Evolutionary conservation across 495 filamentous ascomycete species (phyloP).

Genomic region (Lentithecium fluviatile): DNA sequence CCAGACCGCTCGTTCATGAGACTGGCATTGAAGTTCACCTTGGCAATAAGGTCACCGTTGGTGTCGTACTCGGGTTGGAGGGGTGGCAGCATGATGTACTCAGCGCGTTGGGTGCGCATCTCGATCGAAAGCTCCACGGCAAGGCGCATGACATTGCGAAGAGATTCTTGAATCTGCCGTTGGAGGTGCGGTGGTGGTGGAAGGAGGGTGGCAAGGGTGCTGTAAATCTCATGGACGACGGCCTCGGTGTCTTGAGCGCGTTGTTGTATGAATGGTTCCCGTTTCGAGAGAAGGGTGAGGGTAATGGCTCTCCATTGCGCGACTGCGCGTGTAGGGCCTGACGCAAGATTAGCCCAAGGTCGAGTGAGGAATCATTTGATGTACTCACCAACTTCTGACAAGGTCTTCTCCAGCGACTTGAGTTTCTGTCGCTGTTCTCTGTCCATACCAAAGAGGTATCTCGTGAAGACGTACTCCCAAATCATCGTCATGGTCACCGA

Average conservation of each 20-base stretch:
- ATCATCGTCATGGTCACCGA: constrained; percentile 96
- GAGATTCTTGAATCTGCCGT: constrained; percentile 69
- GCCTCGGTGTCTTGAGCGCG: constrained; percentile 83
- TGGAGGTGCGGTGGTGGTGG: constrained; percentile 77
- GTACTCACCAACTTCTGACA: constrained; percentile 72
- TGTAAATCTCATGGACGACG: constrained; percentile 80
- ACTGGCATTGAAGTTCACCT: constrained; percentile 80
- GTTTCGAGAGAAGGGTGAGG: constrained; percentile 77
- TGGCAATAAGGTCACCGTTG: constrained; percentile 79
- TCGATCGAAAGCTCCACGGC: constrained; percentile 87
- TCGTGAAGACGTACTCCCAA: constrained; percentile 95
- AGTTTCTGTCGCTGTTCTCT: constrained; percentile 95
- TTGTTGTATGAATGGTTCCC: constrained; percentile 70
- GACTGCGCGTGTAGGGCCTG: constrained; percentile 67
- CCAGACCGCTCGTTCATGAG: constrained; percentile 91
- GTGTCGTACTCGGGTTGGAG: constrained; percentile 93
- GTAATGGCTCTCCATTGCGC: constrained; percentile 96
- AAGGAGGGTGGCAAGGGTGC: constrained; percentile 72
- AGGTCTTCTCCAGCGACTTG: constrained; percentile 84
- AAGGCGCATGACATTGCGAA: constrained; percentile 76
- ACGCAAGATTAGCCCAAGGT: constrained; percentile 6
- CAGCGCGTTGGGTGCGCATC: constrained; percentile 93
- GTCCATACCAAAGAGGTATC: constrained; percentile 98
- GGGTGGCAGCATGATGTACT: constrained; percentile 96
- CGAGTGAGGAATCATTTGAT: not conserved